Conservation (phyloP, 306 rosid species). For the Pyrus pyrifolia region DNA sequence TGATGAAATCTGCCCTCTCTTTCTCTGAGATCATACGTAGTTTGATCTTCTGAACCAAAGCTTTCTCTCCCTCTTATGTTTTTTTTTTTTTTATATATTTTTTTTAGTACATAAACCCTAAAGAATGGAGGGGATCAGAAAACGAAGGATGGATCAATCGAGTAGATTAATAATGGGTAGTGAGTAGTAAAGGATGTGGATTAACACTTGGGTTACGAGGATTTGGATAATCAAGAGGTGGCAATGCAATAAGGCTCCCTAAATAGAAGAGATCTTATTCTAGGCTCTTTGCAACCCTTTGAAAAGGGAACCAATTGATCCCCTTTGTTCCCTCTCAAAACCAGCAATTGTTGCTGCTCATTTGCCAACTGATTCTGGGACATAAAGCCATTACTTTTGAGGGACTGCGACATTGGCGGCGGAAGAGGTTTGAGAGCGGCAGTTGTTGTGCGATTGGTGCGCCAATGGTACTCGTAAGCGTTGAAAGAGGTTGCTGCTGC, state of each 20-base stretch:
- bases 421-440: constrained; percentile 13
- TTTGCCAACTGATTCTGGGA: constrained; percentile 22
- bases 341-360: constrained; percentile 39
- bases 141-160: neutral
- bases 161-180: constrained; percentile 16
- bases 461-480: constrained; percentile 67
- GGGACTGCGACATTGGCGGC: constrained; percentile 13
- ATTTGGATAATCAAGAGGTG: constrained; percentile 40
- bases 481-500: constrained; percentile 42
- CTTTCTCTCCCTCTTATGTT: constrained; percentile 8
- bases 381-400: constrained; percentile 14
- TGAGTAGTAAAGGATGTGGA: constrained; percentile 30
- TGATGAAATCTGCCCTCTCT: constrained; percentile 25
- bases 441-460: constrained; percentile 31
- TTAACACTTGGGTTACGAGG: constrained; percentile 1
- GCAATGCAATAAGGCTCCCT: constrained; percentile 86
- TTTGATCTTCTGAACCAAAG: constrained; percentile 26
- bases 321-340: constrained; percentile 58
- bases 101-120: constrained; percentile 36
- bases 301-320: constrained; percentile 50
- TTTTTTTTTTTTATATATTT: neutral
- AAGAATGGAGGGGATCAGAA: neutral
- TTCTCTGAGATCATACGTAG: neutral
- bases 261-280: constrained; percentile 60
- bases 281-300: constrained; percentile 64